A percentile compares a stretch with the other conserved stretches of the same genome.
Evolutionary conservation across 768 basidiomycete genomes (phyloP).

Genomic region (Phlebiopsis flavidoalba): DNA sequence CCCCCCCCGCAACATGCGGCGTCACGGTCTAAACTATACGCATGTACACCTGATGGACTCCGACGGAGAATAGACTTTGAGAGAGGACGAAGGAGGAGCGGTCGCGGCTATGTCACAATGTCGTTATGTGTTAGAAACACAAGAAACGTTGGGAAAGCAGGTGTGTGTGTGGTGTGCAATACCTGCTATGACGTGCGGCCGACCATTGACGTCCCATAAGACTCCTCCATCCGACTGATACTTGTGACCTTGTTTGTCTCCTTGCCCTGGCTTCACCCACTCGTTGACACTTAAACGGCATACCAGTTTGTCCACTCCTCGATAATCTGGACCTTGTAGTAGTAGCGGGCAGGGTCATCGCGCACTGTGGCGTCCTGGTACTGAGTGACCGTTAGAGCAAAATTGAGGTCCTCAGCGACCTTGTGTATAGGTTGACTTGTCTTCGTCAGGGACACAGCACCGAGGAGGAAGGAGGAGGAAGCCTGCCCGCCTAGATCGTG

Average conservation of each 20-base stretch:
- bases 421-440: conserved; percentile 43
- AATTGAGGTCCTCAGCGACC: conserved; percentile 75
- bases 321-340: conserved; percentile 83
- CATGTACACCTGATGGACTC: conserved; percentile 93
- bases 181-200: conserved; percentile 80
- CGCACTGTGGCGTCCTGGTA: conserved; percentile 57
- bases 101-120: conserved; percentile 64
- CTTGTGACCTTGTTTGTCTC: conserved; percentile 49
- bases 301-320: conserved; percentile 67
- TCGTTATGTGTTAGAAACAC: background rate
- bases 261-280: conserved; percentile 36
- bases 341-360: conserved; percentile 81
- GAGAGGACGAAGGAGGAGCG: conserved; percentile 90
- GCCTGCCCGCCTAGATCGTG: conserved; percentile 16
- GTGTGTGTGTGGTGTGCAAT: conserved; percentile 16
- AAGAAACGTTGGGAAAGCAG: background rate
- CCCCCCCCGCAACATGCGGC: conserved; percentile 84
- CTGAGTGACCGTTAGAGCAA: conserved; percentile 39
- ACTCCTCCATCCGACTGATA: conserved; percentile 72
- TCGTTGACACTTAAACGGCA: conserved; percentile 54
- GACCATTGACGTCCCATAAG: conserved; percentile 83
- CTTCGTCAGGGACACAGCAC: conserved; percentile 37
- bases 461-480: conserved; percentile 33
- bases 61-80: conserved; percentile 96
- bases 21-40: conserved; percentile 92